phyloP scores from a whole-genome alignment of 305 asterid species.

The Lippia alba region DNA sequence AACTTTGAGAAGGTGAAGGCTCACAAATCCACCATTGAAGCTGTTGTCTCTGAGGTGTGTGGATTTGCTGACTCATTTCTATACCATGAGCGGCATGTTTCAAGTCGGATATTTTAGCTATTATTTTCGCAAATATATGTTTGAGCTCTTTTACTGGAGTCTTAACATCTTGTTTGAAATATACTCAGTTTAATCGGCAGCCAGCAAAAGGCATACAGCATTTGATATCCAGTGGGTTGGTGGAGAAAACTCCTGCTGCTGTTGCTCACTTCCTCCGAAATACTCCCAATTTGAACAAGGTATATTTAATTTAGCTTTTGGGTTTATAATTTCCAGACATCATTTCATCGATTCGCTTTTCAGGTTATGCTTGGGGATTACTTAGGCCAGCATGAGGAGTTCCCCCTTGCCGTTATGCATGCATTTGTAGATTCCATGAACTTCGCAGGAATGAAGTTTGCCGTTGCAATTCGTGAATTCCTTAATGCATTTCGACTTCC shows the following conservation, averaged over 20 bases:
- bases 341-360: slow-evolving; percentile 40
- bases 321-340: slow-evolving; percentile 30
- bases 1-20: slow-evolving; percentile 98
- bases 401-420: slow-evolving; percentile 98
- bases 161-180: slow-evolving; percentile 36
- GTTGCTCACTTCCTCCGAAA: slow-evolving; percentile 92
- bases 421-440: slow-evolving; percentile 96
- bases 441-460: slow-evolving; percentile 93
- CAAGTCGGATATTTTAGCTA: slow-evolving; percentile 30
- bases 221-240: slow-evolving; percentile 82
- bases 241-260: slow-evolving; percentile 82
- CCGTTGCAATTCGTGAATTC: slow-evolving; percentile 90
- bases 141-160: slow-evolving; percentile 31
- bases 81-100: slow-evolving; percentile 31
- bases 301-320: slow-evolving; percentile 37
- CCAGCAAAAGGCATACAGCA: slow-evolving; percentile 83
- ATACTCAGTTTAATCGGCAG: slow-evolving; percentile 82
- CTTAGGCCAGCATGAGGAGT: slow-evolving; percentile 99
- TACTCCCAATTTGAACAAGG: slow-evolving; percentile 95
- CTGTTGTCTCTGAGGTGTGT: slow-evolving; percentile 93
- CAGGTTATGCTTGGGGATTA: slow-evolving; percentile 98
- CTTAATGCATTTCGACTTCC: slow-evolving; percentile 98
- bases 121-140: slow-evolving; percentile 23
- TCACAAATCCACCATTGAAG: slow-evolving; percentile 95
- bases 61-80: slow-evolving; percentile 33